phyloP scores from a whole-genome alignment of 2,329 filamentous ascomycete genomes.

The Bisporella sp. region DNA sequence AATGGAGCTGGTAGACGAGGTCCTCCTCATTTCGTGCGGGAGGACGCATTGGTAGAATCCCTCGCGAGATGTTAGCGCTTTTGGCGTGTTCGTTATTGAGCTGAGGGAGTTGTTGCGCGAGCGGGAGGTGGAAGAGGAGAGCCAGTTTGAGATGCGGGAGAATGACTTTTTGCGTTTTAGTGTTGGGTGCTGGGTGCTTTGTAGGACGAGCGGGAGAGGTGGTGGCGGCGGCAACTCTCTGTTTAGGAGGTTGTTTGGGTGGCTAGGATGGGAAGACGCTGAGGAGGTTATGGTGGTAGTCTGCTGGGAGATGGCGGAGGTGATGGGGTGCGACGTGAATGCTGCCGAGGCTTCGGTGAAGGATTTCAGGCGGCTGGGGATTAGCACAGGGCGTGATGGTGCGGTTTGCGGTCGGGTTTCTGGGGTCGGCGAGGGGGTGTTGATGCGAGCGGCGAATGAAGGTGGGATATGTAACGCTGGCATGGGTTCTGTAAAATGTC shows the following conservation, averaged over 20 bases:
- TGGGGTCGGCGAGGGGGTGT: conserved; percentile 30
- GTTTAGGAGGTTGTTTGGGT: conserved; percentile 6
- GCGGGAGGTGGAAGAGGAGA: conserved; percentile 37
- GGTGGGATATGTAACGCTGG: conserved; percentile 31
- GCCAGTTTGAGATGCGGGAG: conserved; percentile 53
- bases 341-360: conserved; percentile 27
- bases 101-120: conserved; percentile 37
- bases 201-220: conserved; percentile 50
- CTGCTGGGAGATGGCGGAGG: conserved; percentile 1
- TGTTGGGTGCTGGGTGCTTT: conserved; percentile 40
- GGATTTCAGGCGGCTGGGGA: conserved; percentile 25
- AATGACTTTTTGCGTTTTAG: conserved; percentile 62
- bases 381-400: conserved; percentile 28
- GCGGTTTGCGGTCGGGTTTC: conserved; percentile 28
- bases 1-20: conserved; percentile 6
- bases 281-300: too few relatives aligned
- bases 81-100: conserved; percentile 48
- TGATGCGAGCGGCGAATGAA: conserved; percentile 23
- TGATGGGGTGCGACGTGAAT: conserved; percentile 9
- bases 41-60: conserved; percentile 54
- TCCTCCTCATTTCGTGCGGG: conserved; percentile 8
- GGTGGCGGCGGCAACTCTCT: conserved; percentile 30
- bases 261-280: conserved; percentile 1
- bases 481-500: conserved; percentile 39
- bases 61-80: conserved; percentile 42